Evolutionary conservation across 2,329 filamentous ascomycete species (phyloP).

Genomic region (Penicillium freii): DNA sequence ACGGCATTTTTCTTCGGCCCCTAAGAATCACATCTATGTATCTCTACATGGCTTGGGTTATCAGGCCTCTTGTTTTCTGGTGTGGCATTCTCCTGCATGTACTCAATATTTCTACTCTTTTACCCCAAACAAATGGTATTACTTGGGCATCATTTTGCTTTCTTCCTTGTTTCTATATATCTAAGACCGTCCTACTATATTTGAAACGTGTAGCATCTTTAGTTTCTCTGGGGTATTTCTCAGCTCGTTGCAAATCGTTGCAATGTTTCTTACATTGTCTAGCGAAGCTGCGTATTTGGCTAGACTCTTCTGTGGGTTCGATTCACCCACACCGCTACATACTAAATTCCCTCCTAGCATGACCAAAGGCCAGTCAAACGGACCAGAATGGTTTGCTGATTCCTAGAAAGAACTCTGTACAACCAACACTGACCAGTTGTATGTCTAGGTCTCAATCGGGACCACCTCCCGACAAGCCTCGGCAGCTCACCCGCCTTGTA

Average conservation of each 20-base stretch:
- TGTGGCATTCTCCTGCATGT: conserved; percentile 16
- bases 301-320: neutral
- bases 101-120: conserved; percentile 22
- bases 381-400: neutral
- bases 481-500: neutral
- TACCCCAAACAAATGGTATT: conserved; percentile 5
- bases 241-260: no score
- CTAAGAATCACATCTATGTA: neutral
- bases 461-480: neutral
- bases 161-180: neutral
- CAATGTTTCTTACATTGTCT: no score
- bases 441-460: neutral
- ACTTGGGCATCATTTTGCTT: neutral
- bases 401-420: neutral
- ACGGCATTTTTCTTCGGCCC: neutral
- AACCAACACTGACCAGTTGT: neutral
- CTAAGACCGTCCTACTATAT: neutral
- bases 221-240: neutral
- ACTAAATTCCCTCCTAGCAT: neutral
- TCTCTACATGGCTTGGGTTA: conserved; percentile 4
- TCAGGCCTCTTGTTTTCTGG: conserved; percentile 8
- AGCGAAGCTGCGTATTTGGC: neutral
- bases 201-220: neutral
- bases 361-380: neutral
- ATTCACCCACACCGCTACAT: neutral